phyloP scores from a whole-genome alignment of 331 rosid species.

The Cydonia oblonga region DNA sequence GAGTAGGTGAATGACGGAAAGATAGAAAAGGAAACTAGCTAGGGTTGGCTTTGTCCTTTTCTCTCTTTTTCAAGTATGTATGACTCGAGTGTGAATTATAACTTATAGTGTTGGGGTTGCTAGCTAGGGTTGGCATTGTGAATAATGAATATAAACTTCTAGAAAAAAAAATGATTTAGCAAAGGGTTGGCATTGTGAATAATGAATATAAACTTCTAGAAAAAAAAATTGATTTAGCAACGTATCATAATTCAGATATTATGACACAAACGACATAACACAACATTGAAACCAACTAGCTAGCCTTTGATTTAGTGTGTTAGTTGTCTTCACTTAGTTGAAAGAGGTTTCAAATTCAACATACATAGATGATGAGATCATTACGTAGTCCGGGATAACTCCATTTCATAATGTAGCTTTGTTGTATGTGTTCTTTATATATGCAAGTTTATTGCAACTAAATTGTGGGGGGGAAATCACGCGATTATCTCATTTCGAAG shows the following conservation, averaged over 20 bases:
- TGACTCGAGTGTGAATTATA: not conserved
- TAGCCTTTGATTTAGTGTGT: too few species aligned
- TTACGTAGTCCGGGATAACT: not conserved
- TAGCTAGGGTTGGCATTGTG: not conserved
- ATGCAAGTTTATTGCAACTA: not conserved
- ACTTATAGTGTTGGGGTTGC: not conserved
- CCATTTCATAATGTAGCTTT: too few species aligned
- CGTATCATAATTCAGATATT: not conserved
- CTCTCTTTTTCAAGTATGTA: slow-evolving; percentile 20
- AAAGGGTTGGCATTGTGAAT: not conserved
- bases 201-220: not conserved
- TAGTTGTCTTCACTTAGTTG: not conserved
- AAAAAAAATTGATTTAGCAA: not conserved
- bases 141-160: not conserved
- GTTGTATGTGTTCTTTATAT: not conserved
- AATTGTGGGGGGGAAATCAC: not conserved
- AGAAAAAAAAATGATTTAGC: too few species aligned
- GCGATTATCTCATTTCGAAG: too few species aligned
- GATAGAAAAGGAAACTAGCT: slow-evolving; percentile 4
- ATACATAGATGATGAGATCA: not conserved
- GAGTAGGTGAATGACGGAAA: slow-evolving; percentile 45
- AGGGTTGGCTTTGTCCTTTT: slow-evolving; percentile 8
- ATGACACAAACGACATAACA: not conserved
- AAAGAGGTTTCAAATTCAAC: not conserved
- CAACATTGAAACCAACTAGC: not conserved